phyloP scores from a whole-genome alignment of 1,284 basidiomycete genomes.

The Naganishia albida region DNA sequence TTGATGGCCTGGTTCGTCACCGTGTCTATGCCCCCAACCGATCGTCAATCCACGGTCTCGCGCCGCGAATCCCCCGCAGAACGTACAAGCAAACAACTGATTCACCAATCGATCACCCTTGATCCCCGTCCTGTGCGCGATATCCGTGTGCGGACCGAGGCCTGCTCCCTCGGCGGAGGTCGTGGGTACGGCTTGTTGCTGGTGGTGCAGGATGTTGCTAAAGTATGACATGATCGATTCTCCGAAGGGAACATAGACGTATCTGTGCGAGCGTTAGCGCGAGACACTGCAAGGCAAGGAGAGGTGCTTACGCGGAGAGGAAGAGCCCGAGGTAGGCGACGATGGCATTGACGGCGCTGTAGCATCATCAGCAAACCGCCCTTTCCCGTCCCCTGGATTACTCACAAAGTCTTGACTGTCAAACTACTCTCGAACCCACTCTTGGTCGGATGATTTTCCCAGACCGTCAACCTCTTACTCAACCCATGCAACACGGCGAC shows the following conservation, averaged over 20 bases:
- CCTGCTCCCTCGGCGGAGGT: slow-evolving; percentile 41
- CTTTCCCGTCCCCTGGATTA: background rate
- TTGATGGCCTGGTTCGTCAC: slow-evolving; percentile 89
- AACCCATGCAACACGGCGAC: slow-evolving; percentile 73
- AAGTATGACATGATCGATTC: slow-evolving; percentile 70
- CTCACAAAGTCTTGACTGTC: slow-evolving; percentile 81
- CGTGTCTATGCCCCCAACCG: slow-evolving; percentile 60
- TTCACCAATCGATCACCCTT: slow-evolving; percentile 70
- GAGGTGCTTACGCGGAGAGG: slow-evolving; percentile 63
- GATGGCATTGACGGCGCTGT: slow-evolving; percentile 71
- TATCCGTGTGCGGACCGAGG: slow-evolving; percentile 61
- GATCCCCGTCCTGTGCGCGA: slow-evolving; percentile 55
- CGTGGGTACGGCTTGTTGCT: slow-evolving; percentile 31
- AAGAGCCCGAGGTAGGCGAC: slow-evolving; percentile 85
- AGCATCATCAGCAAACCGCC: background rate
- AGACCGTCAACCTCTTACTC: slow-evolving; percentile 72
- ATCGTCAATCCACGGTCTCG: background rate
- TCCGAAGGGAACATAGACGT: slow-evolving; percentile 89
- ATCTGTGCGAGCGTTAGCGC: slow-evolving; percentile 47
- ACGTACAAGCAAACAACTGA: slow-evolving; percentile 80
- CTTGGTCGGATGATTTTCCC: slow-evolving; percentile 87
- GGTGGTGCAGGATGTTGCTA: slow-evolving; percentile 52
- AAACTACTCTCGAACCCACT: slow-evolving; percentile 75
- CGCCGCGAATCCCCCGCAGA: background rate
- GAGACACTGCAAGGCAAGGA: background rate